Percentiles rank a stretch among this genome's conserved stretches.
Conservation (phyloP, 2,329 filamentous ascomycete species). For the Teratosphaeria pseudoeucalypti region DNA sequence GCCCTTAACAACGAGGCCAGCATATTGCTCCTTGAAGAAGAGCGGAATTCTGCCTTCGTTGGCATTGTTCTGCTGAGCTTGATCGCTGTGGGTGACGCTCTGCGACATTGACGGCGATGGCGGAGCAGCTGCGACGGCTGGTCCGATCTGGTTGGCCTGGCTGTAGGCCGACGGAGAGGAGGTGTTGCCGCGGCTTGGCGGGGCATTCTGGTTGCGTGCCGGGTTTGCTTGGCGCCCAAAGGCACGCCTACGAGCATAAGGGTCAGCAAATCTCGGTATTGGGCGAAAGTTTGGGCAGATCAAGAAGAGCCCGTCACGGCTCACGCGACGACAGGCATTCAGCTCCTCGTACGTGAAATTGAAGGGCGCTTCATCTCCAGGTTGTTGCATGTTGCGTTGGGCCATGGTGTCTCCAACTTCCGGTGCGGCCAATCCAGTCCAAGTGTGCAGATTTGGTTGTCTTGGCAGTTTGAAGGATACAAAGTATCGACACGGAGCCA, state of each 20-base stretch:
- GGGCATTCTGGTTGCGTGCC: slow-evolving; percentile 14
- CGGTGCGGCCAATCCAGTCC: background rate
- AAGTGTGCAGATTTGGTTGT: background rate
- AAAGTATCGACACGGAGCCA: background rate
- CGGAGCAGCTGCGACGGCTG: slow-evolving; percentile 21
- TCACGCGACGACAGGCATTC: background rate
- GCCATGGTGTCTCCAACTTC: background rate
- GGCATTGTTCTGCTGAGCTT: slow-evolving; percentile 26
- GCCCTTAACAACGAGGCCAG: slow-evolving; percentile 84
- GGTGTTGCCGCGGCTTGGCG: slow-evolving; percentile 22
- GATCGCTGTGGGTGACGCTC: slow-evolving; percentile 59
- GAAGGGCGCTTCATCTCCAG: background rate
- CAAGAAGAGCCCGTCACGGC: background rate
- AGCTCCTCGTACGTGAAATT: background rate
- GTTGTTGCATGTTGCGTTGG: background rate
- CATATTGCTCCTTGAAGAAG: slow-evolving; percentile 65
- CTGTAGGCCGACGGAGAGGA: slow-evolving; percentile 24
- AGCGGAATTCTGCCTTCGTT: slow-evolving; percentile 54
- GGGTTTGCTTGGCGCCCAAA: slow-evolving; percentile 16
- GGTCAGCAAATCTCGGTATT: background rate
- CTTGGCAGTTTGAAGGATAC: background rate
- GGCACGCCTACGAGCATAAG: slow-evolving; percentile 18
- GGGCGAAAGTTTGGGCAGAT: background rate
- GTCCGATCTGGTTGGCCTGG: slow-evolving; percentile 18
- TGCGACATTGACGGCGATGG: slow-evolving; percentile 41